A percentile compares a stretch with the other conserved stretches of the same genome.
These are phyloP conservation scores for Cordyceps pruinosa DNA, from an alignment of 2,329 filamentous ascomycete genomes.

Conservation along the genomic window DNA sequence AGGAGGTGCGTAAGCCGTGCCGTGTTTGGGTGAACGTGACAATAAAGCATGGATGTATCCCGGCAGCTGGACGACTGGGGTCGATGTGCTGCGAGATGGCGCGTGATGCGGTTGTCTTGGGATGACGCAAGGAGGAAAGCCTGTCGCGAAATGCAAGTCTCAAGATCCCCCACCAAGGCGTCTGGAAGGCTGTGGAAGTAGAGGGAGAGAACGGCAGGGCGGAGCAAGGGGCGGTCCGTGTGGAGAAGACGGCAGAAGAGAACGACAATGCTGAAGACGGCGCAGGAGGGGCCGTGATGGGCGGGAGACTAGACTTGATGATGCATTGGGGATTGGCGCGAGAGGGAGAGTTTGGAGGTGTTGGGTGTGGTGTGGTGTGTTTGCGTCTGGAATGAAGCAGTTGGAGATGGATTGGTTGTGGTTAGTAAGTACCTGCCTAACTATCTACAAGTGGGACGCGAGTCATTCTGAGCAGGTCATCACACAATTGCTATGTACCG, in stretches of 20 bases:
- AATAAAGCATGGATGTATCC: slow-evolving; percentile 5
- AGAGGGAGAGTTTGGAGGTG: background rate
- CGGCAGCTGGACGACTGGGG: background rate
- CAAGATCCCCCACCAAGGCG: background rate
- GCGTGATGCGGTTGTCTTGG: slow-evolving; percentile 3
- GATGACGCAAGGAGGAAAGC: slow-evolving; percentile 10
- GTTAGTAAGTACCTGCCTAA: background rate
- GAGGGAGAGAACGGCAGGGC: background rate
- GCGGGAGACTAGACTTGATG: background rate
- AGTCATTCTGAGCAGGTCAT: background rate
- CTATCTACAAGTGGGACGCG: background rate
- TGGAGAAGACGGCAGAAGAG: background rate
- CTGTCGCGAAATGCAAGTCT: slow-evolving; percentile 8
- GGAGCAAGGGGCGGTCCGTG: background rate
- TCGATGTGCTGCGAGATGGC: background rate
- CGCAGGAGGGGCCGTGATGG: background rate
- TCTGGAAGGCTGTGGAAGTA: slow-evolving; percentile 6
- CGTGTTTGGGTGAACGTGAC: background rate
- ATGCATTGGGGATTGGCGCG: background rate
- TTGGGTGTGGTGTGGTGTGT: too few relatives aligned
- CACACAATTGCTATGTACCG: background rate
- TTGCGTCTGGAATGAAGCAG: background rate
- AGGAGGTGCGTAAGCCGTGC: slow-evolving; percentile 1
- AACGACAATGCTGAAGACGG: background rate
- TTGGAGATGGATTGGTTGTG: background rate